Evolutionary conservation across 495 filamentous ascomycete genomes (phyloP).

Genomic region (Pseudevernia furfuracea): DNA sequence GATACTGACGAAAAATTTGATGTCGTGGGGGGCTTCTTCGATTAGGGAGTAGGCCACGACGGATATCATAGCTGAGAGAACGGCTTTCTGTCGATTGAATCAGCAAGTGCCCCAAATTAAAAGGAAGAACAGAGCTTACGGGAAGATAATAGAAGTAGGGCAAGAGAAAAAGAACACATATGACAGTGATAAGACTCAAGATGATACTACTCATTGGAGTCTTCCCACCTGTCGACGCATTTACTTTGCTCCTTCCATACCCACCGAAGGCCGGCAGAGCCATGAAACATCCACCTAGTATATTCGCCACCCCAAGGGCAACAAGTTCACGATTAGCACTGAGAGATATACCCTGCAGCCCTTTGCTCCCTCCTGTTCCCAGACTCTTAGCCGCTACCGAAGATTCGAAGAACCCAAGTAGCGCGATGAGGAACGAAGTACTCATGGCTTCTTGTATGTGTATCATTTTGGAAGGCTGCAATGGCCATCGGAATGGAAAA

Average conservation of each 20-base stretch:
- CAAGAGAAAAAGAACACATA: slow-evolving; percentile 71
- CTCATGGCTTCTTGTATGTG: slow-evolving; percentile 81
- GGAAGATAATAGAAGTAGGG: slow-evolving; percentile 94
- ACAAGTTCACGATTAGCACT: slow-evolving; percentile 93
- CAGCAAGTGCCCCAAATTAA: slow-evolving; percentile 3
- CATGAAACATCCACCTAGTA: slow-evolving; percentile 86
- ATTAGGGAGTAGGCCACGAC: slow-evolving; percentile 91
- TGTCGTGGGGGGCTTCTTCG: slow-evolving; percentile 88
- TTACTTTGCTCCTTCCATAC: slow-evolving; percentile 94
- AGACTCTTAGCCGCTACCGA: slow-evolving; percentile 95
- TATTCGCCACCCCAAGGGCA: slow-evolving; percentile 81
- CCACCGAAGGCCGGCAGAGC: slow-evolving; percentile 90
- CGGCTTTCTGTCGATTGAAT: slow-evolving; percentile 62
- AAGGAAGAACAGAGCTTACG: slow-evolving; percentile 40
- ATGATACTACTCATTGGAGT: slow-evolving; percentile 89
- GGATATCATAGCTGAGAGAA: slow-evolving; percentile 87
- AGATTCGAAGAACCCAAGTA: slow-evolving; percentile 97
- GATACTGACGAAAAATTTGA: slow-evolving; percentile 81
- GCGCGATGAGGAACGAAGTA: slow-evolving; percentile 86
- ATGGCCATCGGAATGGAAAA: slow-evolving; percentile 82
- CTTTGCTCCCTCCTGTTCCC: slow-evolving; percentile 53
- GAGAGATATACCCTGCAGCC: slow-evolving; percentile 65
- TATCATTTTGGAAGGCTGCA: slow-evolving; percentile 62
- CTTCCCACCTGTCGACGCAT: slow-evolving; percentile 79
- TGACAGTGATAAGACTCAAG: slow-evolving; percentile 69